Conservation (phyloP, 164 flowering plant genomes). For the Berberis thunbergii region DNA sequence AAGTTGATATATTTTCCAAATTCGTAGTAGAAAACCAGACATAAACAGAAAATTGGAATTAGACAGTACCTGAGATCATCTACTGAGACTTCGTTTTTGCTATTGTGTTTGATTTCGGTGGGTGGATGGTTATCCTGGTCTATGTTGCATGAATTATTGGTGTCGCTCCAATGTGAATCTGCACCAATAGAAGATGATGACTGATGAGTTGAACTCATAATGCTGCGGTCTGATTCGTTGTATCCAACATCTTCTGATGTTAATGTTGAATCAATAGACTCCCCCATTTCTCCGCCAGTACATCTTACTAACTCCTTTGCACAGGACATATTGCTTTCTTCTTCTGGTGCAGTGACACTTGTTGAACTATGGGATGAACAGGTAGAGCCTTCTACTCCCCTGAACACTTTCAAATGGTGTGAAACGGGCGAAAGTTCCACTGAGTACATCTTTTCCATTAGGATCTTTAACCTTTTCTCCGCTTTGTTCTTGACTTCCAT, state of each 20-base stretch:
- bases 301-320: not conserved
- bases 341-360: conserved; percentile 16
- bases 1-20: no score
- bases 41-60: no score
- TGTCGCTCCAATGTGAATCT: not conserved
- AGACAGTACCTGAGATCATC: no score
- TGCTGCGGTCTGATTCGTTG: conserved; percentile 9
- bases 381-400: conserved; percentile 18
- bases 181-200: conserved; percentile 5
- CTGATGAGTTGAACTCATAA: conserved; percentile 2
- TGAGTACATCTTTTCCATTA: conserved; percentile 47
- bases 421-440: conserved; percentile 25
- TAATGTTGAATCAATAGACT: not conserved
- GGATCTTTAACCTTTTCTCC: conserved; percentile 52
- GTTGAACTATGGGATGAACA: conserved; percentile 25
- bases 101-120: not conserved
- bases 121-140: not conserved
- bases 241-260: not conserved
- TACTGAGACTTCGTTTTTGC: not conserved
- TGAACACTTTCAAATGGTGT: conserved; percentile 15
- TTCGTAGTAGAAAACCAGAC: no score
- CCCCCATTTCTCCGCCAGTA: not conserved
- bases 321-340: conserved; percentile 11
- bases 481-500: conserved; percentile 42
- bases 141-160: conserved; percentile 5